phyloP scores from a whole-genome alignment of 2,329 filamentous ascomycete species.

The Lasiodiplodia citricola region DNA sequence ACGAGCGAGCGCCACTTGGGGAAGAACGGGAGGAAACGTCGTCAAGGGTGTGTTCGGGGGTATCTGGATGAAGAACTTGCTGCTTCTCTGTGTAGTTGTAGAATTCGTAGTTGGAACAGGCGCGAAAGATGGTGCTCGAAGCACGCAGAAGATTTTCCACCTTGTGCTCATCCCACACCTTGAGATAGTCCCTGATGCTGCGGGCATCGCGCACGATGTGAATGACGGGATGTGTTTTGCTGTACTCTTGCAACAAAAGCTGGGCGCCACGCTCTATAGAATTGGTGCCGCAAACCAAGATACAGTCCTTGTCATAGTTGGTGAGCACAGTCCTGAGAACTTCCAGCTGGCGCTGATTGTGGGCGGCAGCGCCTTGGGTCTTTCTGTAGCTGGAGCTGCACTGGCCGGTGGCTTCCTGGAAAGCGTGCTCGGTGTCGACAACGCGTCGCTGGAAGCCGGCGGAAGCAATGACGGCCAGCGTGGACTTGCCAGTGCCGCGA shows the following conservation, averaged over 20 bases:
- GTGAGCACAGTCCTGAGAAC: conserved; percentile 66
- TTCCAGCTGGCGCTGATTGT: conserved; percentile 67
- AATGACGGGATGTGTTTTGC: conserved; percentile 70
- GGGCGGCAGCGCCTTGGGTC: conserved; percentile 64
- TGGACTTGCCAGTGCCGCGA: conserved; percentile 76
- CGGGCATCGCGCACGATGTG: conserved; percentile 70
- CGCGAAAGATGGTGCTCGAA: conserved; percentile 64
- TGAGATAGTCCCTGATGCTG: conserved; percentile 68
- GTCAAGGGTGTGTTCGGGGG: background rate
- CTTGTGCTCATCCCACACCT: conserved; percentile 58
- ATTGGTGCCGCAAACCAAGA: conserved; percentile 73
- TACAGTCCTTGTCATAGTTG: conserved; percentile 63
- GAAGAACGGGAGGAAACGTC: background rate
- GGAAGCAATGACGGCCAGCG: conserved; percentile 75
- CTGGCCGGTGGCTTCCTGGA: conserved; percentile 67
- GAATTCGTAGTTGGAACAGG: conserved; percentile 76
- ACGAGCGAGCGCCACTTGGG: background rate
- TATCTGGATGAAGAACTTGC: background rate
- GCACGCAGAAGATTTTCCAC: conserved; percentile 64
- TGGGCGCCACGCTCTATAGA: conserved; percentile 71
- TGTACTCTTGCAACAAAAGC: conserved; percentile 65
- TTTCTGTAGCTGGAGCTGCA: conserved; percentile 69
- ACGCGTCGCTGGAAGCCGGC: conserved; percentile 71
- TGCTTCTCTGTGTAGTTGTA: conserved; percentile 59
- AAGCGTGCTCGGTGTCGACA: conserved; percentile 71